Percentiles rank a stretch among this genome's conserved stretches.
Conservation (phyloP, 2,329 filamentous ascomycete species). For the Cercospora sesami region DNA sequence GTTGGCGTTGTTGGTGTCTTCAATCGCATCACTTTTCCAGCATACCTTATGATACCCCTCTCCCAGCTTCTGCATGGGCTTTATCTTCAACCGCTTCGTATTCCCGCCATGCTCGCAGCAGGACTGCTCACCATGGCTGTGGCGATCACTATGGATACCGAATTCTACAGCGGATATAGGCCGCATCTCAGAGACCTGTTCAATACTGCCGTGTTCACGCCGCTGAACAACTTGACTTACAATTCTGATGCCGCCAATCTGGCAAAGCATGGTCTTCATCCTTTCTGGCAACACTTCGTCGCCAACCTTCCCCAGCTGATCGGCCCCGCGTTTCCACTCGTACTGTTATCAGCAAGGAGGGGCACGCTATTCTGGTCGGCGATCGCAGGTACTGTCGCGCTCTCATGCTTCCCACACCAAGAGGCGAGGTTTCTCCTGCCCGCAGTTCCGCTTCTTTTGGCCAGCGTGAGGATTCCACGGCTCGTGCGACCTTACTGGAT, state of each 20-base stretch:
- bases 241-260: constrained; percentile 53
- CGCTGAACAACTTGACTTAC: constrained; percentile 56
- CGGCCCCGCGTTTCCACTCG: constrained; percentile 52
- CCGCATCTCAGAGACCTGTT: constrained; percentile 68
- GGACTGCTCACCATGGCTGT: constrained; percentile 69
- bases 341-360: constrained; percentile 53
- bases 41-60: constrained; percentile 82
- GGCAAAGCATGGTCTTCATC: constrained; percentile 55
- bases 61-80: constrained; percentile 84
- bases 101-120: constrained; percentile 59
- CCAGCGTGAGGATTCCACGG: constrained; percentile 65
- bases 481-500: constrained; percentile 43
- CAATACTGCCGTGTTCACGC: constrained; percentile 53
- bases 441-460: constrained; percentile 72
- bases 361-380: constrained; percentile 70
- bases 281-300: constrained; percentile 54
- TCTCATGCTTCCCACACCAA: constrained; percentile 76
- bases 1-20: constrained; percentile 85
- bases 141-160: constrained; percentile 79
- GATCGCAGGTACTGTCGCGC: constrained; percentile 66
- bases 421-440: constrained; percentile 77
- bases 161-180: constrained; percentile 72
- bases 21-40: constrained; percentile 96
- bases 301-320: constrained; percentile 56
- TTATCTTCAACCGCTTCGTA: constrained; percentile 60